Conservation (phyloP, 2,329 filamentous ascomycete genomes). For the Diaporthe capsici region DNA sequence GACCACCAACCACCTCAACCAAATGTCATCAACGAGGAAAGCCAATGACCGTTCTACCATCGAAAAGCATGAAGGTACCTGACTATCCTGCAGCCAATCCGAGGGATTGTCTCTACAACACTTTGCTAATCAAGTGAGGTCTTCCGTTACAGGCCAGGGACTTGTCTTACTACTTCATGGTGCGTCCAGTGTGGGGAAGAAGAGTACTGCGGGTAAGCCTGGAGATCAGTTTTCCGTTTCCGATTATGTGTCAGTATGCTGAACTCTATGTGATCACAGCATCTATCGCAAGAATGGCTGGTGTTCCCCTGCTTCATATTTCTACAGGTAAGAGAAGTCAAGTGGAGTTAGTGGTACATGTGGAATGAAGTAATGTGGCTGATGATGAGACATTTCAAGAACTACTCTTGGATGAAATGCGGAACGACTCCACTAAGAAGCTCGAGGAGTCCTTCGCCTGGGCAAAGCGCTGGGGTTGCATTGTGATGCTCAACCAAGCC, state of each 20-base stretch:
- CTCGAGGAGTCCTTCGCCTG: background rate
- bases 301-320: background rate
- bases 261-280: rapidly evolving
- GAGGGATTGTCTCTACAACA: rapidly evolving
- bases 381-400: background rate
- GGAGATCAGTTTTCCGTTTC: too few species aligned
- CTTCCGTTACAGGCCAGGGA: background rate
- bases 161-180: background rate
- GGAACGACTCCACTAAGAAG: background rate
- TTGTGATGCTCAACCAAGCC: background rate
- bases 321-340: background rate
- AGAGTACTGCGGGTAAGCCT: background rate
- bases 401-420: too few species aligned
- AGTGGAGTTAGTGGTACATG: background rate
- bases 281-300: background rate
- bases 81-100: rapidly evolving
- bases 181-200: background rate
- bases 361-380: background rate
- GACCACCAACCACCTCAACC: background rate
- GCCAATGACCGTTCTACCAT: too few species aligned
- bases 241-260: background rate
- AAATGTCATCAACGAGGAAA: background rate
- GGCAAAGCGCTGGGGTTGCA: slow-evolving; percentile 2
- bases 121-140: background rate
- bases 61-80: background rate